A percentile compares a stretch with the other conserved stretches of the same genome.
Conservation (phyloP, 129 eudicot species). For the Centella asiatica region DNA sequence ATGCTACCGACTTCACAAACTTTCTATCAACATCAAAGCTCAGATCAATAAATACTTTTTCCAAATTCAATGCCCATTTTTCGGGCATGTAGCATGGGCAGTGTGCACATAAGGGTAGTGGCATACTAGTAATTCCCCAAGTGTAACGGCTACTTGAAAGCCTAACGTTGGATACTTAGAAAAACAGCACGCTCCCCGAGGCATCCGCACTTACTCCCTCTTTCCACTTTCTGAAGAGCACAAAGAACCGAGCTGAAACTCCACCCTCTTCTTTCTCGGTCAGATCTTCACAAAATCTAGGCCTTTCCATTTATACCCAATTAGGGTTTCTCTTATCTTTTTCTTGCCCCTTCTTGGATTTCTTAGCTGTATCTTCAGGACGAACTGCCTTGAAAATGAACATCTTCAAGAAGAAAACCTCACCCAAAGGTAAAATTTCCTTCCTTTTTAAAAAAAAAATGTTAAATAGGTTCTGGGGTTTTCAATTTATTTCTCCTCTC, state of each 20-base stretch:
- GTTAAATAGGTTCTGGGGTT: neutral
- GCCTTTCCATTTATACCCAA: neutral
- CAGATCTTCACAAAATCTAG: neutral
- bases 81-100: too few relatives aligned
- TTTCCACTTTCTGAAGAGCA: neutral
- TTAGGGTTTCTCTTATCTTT: neutral
- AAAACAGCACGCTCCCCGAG: constrained; percentile 26
- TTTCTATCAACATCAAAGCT: too few relatives aligned
- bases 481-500: neutral
- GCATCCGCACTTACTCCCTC: neutral
- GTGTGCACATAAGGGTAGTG: too few relatives aligned
- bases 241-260: neutral
- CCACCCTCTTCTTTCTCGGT: neutral
- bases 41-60: too few relatives aligned
- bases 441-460: neutral
- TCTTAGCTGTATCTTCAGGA: too few relatives aligned
- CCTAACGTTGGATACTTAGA: constrained; percentile 19
- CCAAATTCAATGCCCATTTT: too few relatives aligned
- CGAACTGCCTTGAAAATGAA: constrained; percentile 31
- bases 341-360: too few relatives aligned
- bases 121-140: constrained; percentile 2
- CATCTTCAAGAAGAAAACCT: constrained; percentile 83
- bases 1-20: too few relatives aligned
- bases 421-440: constrained; percentile 57
- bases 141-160: constrained; percentile 49